These are phyloP conservation scores for Aspergillus indologenus DNA, from an alignment of 495 filamentous ascomycete species.

Conservation along the genomic window DNA sequence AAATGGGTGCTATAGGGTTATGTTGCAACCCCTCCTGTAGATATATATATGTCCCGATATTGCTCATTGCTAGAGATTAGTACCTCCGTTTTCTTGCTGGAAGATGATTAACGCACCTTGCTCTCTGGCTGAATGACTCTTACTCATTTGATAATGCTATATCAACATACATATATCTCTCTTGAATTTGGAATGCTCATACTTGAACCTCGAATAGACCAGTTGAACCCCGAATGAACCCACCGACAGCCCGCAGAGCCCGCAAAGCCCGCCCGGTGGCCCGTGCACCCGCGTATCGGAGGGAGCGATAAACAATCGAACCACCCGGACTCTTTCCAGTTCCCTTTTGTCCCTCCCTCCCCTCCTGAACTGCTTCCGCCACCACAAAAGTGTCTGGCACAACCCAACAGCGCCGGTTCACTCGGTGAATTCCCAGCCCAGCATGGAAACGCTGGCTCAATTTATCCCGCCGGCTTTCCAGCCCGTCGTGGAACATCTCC, in stretches of 20 bases:
- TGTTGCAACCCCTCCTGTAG: no score
- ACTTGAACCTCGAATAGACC: neutral
- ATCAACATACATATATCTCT: neutral
- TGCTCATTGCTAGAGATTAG: neutral
- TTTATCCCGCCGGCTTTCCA: slow-evolving; percentile 28
- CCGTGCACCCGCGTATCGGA: slow-evolving; percentile 22
- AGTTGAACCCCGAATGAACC: neutral
- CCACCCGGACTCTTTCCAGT: slow-evolving; percentile 22
- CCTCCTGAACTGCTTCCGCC: neutral
- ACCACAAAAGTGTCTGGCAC: slow-evolving; percentile 7
- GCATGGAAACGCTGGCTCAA: slow-evolving; percentile 31
- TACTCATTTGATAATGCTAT: neutral
- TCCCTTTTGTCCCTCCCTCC: neutral
- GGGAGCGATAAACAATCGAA: slow-evolving; percentile 21
- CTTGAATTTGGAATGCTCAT: no score
- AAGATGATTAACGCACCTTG: neutral
- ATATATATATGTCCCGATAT: neutral
- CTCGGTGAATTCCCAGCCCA: slow-evolving; percentile 7
- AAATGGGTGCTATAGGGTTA: no score
- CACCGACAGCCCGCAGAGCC: neutral
- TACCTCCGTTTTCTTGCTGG: neutral
- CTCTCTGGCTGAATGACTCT: no score
- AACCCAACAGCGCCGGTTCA: slow-evolving; percentile 14
- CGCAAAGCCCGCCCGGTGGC: neutral
- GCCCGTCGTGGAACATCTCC: slow-evolving; percentile 22